These are phyloP conservation scores for Rhodotorula sp. DNA, from an alignment of 1,284 basidiomycete species.

Conservation along the genomic window DNA sequence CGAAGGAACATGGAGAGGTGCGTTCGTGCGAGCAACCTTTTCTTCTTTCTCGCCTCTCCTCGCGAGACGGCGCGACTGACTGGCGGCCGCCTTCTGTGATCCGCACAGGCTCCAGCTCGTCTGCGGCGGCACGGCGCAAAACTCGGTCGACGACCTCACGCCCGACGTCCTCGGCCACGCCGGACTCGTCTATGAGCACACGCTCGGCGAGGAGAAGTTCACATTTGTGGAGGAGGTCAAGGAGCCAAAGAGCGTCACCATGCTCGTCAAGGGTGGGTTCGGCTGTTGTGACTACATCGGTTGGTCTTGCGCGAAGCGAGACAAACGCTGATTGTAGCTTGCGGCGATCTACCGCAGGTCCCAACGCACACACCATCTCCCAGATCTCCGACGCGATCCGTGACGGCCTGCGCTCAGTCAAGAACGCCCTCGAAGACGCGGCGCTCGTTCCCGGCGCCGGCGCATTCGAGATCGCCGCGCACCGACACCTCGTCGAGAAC, in stretches of 20 bases:
- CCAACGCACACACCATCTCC: conserved; percentile 91
- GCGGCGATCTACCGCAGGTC: conserved; percentile 53
- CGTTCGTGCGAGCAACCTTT: conserved; percentile 39
- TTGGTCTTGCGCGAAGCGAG: background rate
- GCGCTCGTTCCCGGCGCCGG: conserved; percentile 89
- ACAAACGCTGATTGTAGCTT: background rate
- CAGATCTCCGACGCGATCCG: conserved; percentile 97
- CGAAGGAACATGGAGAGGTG: conserved; percentile 95
- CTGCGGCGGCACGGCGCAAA: conserved; percentile 93
- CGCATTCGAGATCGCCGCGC: conserved; percentile 94
- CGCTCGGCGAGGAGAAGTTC: conserved; percentile 97
- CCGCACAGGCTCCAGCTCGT: conserved; percentile 74
- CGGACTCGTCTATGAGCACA: conserved; percentile 98
- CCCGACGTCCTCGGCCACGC: conserved; percentile 94
- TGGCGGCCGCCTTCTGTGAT: conserved; percentile 18
- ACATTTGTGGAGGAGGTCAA: conserved; percentile 98
- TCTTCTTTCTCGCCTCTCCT: background rate
- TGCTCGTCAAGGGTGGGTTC: conserved; percentile 82
- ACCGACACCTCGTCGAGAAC: conserved; percentile 70
- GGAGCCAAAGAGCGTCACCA: conserved; percentile 92
- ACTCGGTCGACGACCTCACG: conserved; percentile 93
- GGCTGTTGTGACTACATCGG: background rate
- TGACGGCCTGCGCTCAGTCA: conserved; percentile 92
- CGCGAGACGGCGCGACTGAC: background rate
- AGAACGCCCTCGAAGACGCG: conserved; percentile 93